Base-by-base conservation (phyloP, 768 basidiomycete species). In the Russula olivacea region DNA sequence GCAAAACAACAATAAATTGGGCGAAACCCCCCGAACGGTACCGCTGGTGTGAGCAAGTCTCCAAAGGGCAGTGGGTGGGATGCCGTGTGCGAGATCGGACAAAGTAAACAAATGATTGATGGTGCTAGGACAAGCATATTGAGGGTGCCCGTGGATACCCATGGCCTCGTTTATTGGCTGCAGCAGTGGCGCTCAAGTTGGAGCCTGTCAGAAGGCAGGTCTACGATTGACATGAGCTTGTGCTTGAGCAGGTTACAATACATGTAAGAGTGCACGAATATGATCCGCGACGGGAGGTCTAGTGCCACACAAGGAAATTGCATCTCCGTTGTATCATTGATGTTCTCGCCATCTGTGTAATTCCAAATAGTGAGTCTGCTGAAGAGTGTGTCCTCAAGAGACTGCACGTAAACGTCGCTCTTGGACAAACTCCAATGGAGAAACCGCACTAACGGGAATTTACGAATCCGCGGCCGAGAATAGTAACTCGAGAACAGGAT, bases 211-310 rank as follows among this genome's bases (percentile, higher is more conserved):
- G n/a, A 49, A 51, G 45, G 49, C 40, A 4, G n/a, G 30, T 17
- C 40, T 28, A 19, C 23, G 57, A 58, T 56, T 62, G 62, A 63
- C 62, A 48, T 21, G 21, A 53, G 40, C 36, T 41, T 47, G 45
- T n/a, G n/a, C 45, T 12, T 23, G 45, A 47, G n/a, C n/a, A 47
- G n/a, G n/a, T 47, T 47, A 47, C n/a, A n/a, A 47, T 63, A 25
- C 40, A 63, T 49, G 45, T 53, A 32, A 57, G 41, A 40, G 41
- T 14, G 45, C 52, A 38, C 19, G 43, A 32, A 51, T 14, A 12
- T 21, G 62, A 63, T 63, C 47, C 45, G 43, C 57, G 36, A 28
- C 30, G 15, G 51, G 11, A 11, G 36, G 15, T 2, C 11, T 8
- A 28, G 21, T n/a, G 7, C 55, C 55, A 52, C 32, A 52, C 32